Evolutionary conservation across 208 protist species (phyloP).

Genomic region (Acanthamoeba healyi): DNA sequence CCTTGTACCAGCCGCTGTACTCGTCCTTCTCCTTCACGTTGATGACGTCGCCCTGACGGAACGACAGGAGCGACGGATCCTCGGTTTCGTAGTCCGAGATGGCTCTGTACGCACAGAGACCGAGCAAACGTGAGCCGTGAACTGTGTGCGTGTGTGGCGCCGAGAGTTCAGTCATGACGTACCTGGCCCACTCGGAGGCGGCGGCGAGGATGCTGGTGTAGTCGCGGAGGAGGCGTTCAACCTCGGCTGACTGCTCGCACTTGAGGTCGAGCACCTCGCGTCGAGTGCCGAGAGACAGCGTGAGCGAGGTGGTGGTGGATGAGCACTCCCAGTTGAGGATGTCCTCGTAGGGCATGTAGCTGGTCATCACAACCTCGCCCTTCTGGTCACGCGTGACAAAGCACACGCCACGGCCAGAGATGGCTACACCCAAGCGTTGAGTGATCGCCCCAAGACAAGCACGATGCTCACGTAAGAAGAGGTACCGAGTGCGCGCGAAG

Average conservation of each 20-base stretch:
- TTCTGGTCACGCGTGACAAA: constrained; percentile 73
- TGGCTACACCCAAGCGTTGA: too few relatives aligned
- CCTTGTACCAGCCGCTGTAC: constrained; percentile 48
- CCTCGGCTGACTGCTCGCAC: constrained; percentile 44
- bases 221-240: constrained; percentile 42
- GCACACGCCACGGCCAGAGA: constrained; percentile 42
- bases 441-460: too few relatives aligned
- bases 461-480: not conserved
- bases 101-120: not conserved
- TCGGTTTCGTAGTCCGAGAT: constrained; percentile 34
- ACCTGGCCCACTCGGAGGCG: constrained; percentile 22
- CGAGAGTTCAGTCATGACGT: not conserved
- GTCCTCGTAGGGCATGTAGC: constrained; percentile 36
- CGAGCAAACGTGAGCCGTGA: not conserved
- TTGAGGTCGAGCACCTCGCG: constrained; percentile 55
- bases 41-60: constrained; percentile 67
- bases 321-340: constrained; percentile 68
- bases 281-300: not conserved
- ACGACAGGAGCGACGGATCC: constrained; percentile 66
- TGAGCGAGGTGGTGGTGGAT: constrained; percentile 38
- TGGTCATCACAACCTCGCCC: constrained; percentile 69
- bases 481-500: not conserved
- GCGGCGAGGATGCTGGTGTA: constrained; percentile 46
- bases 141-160: not conserved
- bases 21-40: constrained; percentile 68